A percentile compares a stretch with the other conserved stretches of the same genome.
phyloP scores from a whole-genome alignment of 768 basidiomycete species.

The Collybia mongolica region DNA sequence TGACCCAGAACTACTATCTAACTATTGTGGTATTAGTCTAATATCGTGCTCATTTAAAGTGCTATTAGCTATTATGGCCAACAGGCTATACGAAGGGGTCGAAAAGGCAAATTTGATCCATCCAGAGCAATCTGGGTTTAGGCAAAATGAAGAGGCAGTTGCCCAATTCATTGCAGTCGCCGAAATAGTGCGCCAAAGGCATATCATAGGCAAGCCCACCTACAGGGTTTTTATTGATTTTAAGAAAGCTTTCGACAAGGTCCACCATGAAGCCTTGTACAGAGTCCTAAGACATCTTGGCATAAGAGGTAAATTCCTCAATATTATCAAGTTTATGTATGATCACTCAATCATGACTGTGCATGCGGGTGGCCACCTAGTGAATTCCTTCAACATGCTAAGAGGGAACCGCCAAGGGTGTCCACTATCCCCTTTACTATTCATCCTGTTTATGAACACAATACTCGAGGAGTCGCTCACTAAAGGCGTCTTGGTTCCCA shows the following conservation, averaged over 20 bases:
- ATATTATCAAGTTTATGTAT: neutral
- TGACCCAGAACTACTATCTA: neutral
- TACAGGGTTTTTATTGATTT: neutral
- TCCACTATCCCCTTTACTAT: no score
- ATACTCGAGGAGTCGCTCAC: no score
- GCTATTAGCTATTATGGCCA: neutral
- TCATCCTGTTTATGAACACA: no score
- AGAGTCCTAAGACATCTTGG: neutral
- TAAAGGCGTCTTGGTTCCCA: no score
- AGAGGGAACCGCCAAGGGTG: no score
- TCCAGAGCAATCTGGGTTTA: neutral
- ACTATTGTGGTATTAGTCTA: neutral
- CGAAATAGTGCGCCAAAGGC: neutral
- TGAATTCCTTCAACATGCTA: no score
- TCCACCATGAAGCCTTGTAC: neutral
- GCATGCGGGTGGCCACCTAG: no score
- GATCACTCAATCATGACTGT: neutral
- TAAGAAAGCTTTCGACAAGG: neutral
- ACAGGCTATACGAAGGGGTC: neutral
- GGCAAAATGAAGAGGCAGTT: neutral
- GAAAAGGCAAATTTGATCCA: neutral
- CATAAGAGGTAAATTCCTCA: neutral
- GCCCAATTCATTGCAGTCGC: neutral
- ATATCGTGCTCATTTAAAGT: neutral
- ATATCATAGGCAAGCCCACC: neutral